Evolutionary conservation across 2,329 filamentous ascomycete genomes (phyloP).

Genomic region (Fusarium compactum): DNA sequence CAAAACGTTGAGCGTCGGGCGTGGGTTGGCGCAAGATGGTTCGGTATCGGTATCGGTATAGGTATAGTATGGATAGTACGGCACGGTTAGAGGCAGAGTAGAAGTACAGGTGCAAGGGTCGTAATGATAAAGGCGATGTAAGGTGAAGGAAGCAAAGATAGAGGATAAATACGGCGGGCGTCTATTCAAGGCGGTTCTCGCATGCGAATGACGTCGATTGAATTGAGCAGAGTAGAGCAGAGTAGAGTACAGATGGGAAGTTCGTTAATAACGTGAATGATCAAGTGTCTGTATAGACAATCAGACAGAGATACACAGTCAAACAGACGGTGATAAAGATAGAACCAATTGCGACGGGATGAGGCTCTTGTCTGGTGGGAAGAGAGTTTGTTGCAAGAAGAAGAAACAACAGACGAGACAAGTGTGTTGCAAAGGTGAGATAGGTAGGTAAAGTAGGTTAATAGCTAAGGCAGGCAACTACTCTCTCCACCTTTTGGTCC

Average conservation of each 20-base stretch:
- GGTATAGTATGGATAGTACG: conserved; percentile 6
- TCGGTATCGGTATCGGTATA: conserved; percentile 19
- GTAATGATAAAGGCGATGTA: background rate
- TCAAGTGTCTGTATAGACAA: conserved; percentile 11
- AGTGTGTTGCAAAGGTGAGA: conserved; percentile 26
- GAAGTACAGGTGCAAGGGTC: background rate
- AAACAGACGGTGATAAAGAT: conserved; percentile 12
- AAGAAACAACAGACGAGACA: conserved; percentile 23
- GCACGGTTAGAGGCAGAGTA: background rate
- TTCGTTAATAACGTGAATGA: background rate
- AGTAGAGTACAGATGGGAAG: background rate
- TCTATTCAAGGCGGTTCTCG: conserved; percentile 17
- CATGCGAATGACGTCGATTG: conserved; percentile 38
- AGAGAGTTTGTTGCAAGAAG: conserved; percentile 35
- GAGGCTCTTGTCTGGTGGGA: conserved; percentile 14
- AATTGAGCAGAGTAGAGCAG: background rate
- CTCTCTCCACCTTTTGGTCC: conserved; percentile 22
- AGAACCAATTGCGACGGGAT: conserved; percentile 26
- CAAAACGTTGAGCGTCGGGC: conserved; percentile 38
- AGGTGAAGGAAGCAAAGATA: background rate
- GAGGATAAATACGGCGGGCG: conserved; percentile 15
- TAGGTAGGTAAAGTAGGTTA: conserved; percentile 9
- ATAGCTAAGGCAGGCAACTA: conserved; percentile 8
- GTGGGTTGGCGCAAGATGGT: conserved; percentile 35
- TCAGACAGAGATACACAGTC: background rate